phyloP scores from a whole-genome alignment of 2,329 filamentous ascomycete species.

The Hypoxylon sp. region DNA sequence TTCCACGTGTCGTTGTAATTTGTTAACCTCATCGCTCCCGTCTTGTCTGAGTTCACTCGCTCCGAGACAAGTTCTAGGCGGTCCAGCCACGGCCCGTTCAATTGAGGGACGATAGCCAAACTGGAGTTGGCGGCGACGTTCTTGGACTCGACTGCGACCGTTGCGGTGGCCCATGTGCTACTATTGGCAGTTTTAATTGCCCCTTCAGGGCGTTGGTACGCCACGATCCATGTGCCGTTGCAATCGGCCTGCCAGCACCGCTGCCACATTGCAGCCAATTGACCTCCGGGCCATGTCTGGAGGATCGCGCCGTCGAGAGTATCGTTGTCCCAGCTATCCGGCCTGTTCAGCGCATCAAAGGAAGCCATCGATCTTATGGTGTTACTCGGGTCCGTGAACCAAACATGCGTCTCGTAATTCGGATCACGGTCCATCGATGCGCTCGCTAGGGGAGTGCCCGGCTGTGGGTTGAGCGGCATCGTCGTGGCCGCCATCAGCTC shows the following conservation, averaged over 20 bases:
- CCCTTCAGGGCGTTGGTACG: conserved; percentile 49
- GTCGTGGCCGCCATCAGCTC: conserved; percentile 43
- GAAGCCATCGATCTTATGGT: conserved; percentile 43
- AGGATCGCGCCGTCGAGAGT: conserved; percentile 37
- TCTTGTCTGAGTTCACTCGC: conserved; percentile 23
- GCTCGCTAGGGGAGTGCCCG: conserved; percentile 48
- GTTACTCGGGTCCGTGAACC: conserved; percentile 44
- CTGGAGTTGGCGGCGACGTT: conserved; percentile 46
- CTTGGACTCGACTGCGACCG: conserved; percentile 38
- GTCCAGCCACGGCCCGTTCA: conserved; percentile 37
- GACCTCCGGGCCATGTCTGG: conserved; percentile 44
- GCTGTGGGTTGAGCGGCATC: conserved; percentile 39
- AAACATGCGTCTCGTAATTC: conserved; percentile 43
- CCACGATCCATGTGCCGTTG: conserved; percentile 45
- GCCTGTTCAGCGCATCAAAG: conserved; percentile 37
- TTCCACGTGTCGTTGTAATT: conserved; percentile 44
- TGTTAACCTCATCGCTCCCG: conserved; percentile 41
- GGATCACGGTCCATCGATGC: conserved; percentile 42
- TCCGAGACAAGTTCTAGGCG: conserved; percentile 44
- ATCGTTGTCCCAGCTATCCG: conserved; percentile 46
- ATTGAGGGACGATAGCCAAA: conserved; percentile 45
- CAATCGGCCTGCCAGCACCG: conserved; percentile 36
- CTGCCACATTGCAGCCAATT: conserved; percentile 48
- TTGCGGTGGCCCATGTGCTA: conserved; percentile 41
- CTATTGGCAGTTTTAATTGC: conserved; percentile 48